Base-by-base conservation (phyloP, 192 early-diverging fungal species). In the Backusella australiensis region DNA sequence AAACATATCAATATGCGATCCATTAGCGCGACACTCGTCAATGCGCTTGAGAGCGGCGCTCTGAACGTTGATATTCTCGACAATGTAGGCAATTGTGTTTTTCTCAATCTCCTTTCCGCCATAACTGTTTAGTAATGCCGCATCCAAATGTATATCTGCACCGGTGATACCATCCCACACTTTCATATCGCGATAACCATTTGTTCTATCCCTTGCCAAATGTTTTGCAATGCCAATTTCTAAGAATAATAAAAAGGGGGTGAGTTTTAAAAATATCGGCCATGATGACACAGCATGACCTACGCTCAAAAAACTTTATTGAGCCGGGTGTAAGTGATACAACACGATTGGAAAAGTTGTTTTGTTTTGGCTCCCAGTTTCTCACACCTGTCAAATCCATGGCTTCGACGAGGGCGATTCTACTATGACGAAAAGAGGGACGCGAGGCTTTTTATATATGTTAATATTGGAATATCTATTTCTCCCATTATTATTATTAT, bases 11-110 rank as follows among this genome's bases (percentile, higher is more conserved):
- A 97, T 72, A 15, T 82, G 77, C 15, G 81, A 65, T 26, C 86
- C 85, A 23, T 71, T 41, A 5, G 69, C 75, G 34, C 81, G 76
- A 11, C 68, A 80, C 15, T 77, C 67, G 21, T 85, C 41, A 11
- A 92, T 66, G n/a, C 83, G 78, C 39, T 80, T 76, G 15, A 93
- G 87, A 8, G 96, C 77, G 0, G 90, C 94, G 23, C 86, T 77
- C 69, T 95, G 94, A 34, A 98, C 81, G 82, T 93, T 89, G 70
- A 90, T 78, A 75, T 96, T 99, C 80, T 99, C 96, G 21, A 96
- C 86, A 85, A 99, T 97, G 74, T 85, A 94, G 7, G 95, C 96
- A 41, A 96, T 87, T 63, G 89, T 59, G 72, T 75, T 17, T 8
- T 38, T 29, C 63, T 72, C 19, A 67, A 17, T 49, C 35, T n/a